These are phyloP conservation scores for Lyophyllum semitale DNA, from an alignment of 768 basidiomycete genomes.

Conservation along the genomic window DNA sequence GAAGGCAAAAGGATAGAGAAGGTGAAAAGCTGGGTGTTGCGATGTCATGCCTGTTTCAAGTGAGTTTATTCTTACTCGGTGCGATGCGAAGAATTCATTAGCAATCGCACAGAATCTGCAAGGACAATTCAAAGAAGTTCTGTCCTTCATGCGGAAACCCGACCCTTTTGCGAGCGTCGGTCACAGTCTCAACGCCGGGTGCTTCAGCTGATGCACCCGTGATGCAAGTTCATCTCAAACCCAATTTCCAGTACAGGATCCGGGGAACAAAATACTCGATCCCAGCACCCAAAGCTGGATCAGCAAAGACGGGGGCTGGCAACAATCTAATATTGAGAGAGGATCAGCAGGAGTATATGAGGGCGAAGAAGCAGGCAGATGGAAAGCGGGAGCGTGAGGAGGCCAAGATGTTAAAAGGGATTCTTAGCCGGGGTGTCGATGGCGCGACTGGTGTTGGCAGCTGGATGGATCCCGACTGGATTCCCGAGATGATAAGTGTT, in stretches of 20 bases:
- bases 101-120: conserved; percentile 72
- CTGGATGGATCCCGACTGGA: conserved; percentile 97
- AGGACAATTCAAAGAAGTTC: conserved; percentile 92
- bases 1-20: conserved; percentile 90
- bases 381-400: conserved; percentile 79
- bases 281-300: conserved; percentile 86
- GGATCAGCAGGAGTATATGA: conserved; percentile 86
- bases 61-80: conserved; percentile 44
- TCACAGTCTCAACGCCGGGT: conserved; percentile 74
- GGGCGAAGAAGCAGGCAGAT: conserved; percentile 79
- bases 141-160: conserved; percentile 97
- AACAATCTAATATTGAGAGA: conserved; percentile 88
- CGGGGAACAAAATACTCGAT: conserved; percentile 94
- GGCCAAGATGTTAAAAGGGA: conserved; percentile 66
- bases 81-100: conserved; percentile 1
- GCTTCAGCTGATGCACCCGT: conserved; percentile 61
- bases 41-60: conserved; percentile 99
- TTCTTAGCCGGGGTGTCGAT: conserved; percentile 48
- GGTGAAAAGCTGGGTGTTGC: conserved; percentile 92
- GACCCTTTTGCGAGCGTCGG: conserved; percentile 86
- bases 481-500: conserved; percentile 74
- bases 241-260: conserved; percentile 91
- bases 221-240: conserved; percentile 91
- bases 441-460: conserved; percentile 60
- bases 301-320: conserved; percentile 80